A percentile compares a stretch with the other conserved stretches of the same genome.
These are phyloP conservation scores for Setaria viridis DNA, from an alignment of 202 grass and related monocot genomes.

Conservation along the genomic window DNA sequence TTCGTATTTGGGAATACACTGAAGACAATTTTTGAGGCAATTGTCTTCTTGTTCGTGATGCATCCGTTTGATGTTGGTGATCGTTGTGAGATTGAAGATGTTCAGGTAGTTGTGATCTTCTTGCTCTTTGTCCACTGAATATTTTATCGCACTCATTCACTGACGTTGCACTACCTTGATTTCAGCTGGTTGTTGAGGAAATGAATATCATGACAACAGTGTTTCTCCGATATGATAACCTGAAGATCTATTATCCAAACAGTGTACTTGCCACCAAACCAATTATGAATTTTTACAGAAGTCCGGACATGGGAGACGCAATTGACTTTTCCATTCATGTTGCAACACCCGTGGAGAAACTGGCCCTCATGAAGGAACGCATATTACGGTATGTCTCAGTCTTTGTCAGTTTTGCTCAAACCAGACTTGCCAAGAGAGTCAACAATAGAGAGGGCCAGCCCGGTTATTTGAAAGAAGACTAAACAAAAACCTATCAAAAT, in stretches of 20 bases:
- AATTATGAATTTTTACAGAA: slow-evolving; percentile 84
- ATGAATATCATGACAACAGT: slow-evolving; percentile 94
- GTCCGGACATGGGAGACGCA: slow-evolving; percentile 86
- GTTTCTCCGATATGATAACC: slow-evolving; percentile 82
- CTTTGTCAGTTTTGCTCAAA: slow-evolving; percentile 29
- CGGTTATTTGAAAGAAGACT: background rate
- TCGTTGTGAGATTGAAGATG: slow-evolving; percentile 72
- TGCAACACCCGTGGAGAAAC: slow-evolving; percentile 77
- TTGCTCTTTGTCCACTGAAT: background rate
- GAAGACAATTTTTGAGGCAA: slow-evolving; percentile 87
- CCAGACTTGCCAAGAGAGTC: background rate
- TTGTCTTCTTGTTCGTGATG: slow-evolving; percentile 85
- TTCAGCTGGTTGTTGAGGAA: slow-evolving; percentile 86
- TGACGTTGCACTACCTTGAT: background rate
- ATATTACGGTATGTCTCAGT: slow-evolving; percentile 59
- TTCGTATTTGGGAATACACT: slow-evolving; percentile 93
- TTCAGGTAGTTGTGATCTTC: slow-evolving; percentile 55
- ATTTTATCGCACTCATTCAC: background rate
- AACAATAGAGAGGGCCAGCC: background rate
- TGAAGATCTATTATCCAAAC: slow-evolving; percentile 90
- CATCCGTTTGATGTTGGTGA: slow-evolving; percentile 94
- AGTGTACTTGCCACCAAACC: slow-evolving; percentile 71
- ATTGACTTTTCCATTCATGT: slow-evolving; percentile 87
- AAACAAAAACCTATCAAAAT: background rate
- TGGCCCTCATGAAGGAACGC: slow-evolving; percentile 75